Evolutionary conservation across 805 yeast genomes (phyloP), one percentile per base, ranked within the genome.

Genomic region (Metschnikowia picachoensis): DNA sequence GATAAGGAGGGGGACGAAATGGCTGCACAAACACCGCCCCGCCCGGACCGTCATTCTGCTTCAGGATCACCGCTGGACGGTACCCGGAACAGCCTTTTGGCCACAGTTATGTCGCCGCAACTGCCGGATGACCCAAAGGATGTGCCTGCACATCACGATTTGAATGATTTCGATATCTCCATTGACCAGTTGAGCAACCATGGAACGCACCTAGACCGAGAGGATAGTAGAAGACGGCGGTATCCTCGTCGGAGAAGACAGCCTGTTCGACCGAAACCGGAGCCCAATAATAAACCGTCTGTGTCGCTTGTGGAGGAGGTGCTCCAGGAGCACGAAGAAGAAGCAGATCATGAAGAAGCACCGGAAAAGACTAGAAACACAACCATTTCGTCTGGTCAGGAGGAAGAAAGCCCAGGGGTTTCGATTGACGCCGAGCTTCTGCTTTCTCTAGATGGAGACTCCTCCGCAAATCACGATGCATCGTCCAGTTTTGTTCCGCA

Each of bases 151-250:
- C 30, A 12, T n/a, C 39, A 34, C 16, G 47, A 44, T 14, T 28
- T 44, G 8, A 53, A 54, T 25, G 48, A 41, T 4, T 48, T 52
- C 16, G 58, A 54, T 29, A 48, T 54, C 25, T 52, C 57, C 11
- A 52, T 54, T 8, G 58, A 54, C 10, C 57, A 54, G 17, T 44
- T 54, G 10, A 39, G 47, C 35, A 42, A 48, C 14, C 42, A 35
- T 2, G 39, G 30, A 14, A 35, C 43, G 3, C 41, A 33, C 16
- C 29, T 41, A 34, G 41, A 41, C 32, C 25, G 20, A 5, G 17
- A 15, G 17, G 11, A 32, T 9, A 30, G 7, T 5, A 12, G 32
- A 2, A 11, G 32, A 35, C 28, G 44, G 27, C 8, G 40, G 36
- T 44, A 44, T n/a, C 39, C 43, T 8, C 50, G 50, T 12, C 45